These are phyloP conservation scores for Jatropha multifida DNA, from an alignment of 441 rosid genomes.

Conservation along the genomic window DNA sequence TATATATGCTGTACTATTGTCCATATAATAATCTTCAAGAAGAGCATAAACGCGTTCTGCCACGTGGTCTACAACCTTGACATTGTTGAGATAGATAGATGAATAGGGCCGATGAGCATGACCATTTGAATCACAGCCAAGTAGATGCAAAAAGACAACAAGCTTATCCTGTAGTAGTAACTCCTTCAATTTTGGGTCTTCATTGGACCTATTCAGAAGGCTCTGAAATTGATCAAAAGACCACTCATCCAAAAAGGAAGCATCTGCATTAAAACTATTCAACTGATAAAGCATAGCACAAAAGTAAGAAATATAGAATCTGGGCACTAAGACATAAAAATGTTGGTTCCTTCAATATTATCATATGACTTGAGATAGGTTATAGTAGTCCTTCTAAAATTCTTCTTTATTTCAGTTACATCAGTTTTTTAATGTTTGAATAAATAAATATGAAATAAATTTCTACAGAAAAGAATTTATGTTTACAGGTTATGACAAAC, in stretches of 20 bases:
- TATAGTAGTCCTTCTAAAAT: background rate
- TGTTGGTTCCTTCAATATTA: background rate
- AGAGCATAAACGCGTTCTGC: constrained; percentile 80
- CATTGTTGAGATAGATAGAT: constrained; percentile 92
- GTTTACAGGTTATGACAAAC: constrained; percentile 37
- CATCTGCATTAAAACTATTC: constrained; percentile 70
- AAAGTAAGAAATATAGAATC: constrained; percentile 19
- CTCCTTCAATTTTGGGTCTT: constrained; percentile 71
- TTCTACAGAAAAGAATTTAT: constrained; percentile 10
- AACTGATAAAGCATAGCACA: constrained; percentile 32
- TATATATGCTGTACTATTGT: constrained; percentile 82
- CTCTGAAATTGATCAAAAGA: constrained; percentile 93
- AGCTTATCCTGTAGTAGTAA: constrained; percentile 81
- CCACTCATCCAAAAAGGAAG: constrained; percentile 99
- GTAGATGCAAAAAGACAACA: constrained; percentile 88
- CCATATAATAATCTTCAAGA: constrained; percentile 83
- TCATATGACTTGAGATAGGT: background rate
- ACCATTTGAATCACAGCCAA: constrained; percentile 98
- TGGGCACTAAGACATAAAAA: background rate
- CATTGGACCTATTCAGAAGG: constrained; percentile 81
- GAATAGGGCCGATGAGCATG: constrained; percentile 98
- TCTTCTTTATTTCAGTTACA: constrained; percentile 2
- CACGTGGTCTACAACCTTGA: constrained; percentile 88
- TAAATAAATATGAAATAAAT: background rate
- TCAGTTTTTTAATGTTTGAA: background rate